Evolutionary conservation across 2,329 filamentous ascomycete species (phyloP).

Genomic region (Ophiocordyceps camponoti-rufipedis): DNA sequence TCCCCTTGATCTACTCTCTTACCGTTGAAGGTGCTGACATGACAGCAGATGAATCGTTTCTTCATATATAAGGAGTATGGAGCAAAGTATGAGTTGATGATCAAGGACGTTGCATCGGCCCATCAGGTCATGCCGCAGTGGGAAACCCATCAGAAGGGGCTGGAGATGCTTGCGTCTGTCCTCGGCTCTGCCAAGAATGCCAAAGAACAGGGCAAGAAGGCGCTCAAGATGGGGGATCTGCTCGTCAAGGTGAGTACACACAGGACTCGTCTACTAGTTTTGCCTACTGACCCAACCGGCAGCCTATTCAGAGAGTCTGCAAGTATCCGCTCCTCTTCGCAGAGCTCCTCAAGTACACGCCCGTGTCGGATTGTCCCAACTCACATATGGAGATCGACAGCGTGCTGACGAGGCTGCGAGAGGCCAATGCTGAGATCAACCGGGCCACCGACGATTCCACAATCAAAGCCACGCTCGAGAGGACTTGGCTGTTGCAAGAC

Average conservation of each 20-base stretch:
- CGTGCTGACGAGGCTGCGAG: slow-evolving; percentile 51
- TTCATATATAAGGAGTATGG: slow-evolving; percentile 84
- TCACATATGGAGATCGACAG: slow-evolving; percentile 67
- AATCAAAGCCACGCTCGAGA: slow-evolving; percentile 53
- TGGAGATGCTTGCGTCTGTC: slow-evolving; percentile 66
- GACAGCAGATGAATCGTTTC: slow-evolving; percentile 54
- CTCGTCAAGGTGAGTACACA: slow-evolving; percentile 56
- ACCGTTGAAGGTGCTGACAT: neutral
- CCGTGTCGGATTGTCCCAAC: slow-evolving; percentile 67
- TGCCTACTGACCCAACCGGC: neutral
- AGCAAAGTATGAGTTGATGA: slow-evolving; percentile 73
- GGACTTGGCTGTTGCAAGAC: slow-evolving; percentile 72
- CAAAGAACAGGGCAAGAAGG: slow-evolving; percentile 47
- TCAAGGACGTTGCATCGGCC: slow-evolving; percentile 53
- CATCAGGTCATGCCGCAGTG: slow-evolving; percentile 54
- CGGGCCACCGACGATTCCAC: slow-evolving; percentile 60
- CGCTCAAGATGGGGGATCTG: slow-evolving; percentile 67
- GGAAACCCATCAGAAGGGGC: slow-evolving; percentile 65
- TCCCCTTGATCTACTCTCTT: neutral
- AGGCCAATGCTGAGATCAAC: slow-evolving; percentile 67
- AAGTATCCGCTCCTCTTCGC: slow-evolving; percentile 78
- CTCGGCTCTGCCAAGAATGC: slow-evolving; percentile 51
- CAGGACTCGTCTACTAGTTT: neutral
- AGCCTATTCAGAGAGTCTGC: slow-evolving; percentile 87
- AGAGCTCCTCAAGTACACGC: slow-evolving; percentile 68